Evolutionary conservation across 345 rosid genomes (phyloP), one percentile per base, ranked within the genome.

Genomic region (Linum tenue): DNA sequence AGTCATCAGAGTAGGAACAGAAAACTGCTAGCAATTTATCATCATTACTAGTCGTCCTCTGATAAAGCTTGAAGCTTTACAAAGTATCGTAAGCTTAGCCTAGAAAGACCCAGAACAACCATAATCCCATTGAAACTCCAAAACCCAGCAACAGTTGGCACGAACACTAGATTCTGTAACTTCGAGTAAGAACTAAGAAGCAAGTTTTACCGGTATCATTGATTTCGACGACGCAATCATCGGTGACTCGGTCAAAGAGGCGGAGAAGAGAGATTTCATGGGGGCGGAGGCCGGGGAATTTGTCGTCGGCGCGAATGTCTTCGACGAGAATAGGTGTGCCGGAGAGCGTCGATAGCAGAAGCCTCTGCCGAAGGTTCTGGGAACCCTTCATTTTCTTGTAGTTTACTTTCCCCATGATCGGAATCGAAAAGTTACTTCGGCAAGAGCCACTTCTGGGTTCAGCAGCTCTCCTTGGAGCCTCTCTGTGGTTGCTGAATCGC

Each of bases 221-320:
- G 61, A 90, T 82, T 65, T 85, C 86, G 31, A 83, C 70, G 65
- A 67, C 51, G 64, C 90, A 81, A 74, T 88, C 96, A 76, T 94
- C 99, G 60, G 73, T 79, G 65, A 90, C 67, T 57, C 60, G 74
- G 61, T 90, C 96, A 55, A 90, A 67, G 63, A 90, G 95, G 74
- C 86, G 95, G 66, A 90, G 80, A 64, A 94, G 82, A 75, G 91
- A 84, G 72, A 90, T 69, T 82, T 94, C 95, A 62, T 90, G 84
- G n/a, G 78, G 86, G 4, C 74, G 89, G 68, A 88, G 96, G 56
- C 97, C 96, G 2, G 99, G 96, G 60, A 80, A 63, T 51, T 76
- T 80, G 38, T 84, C 81, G 35, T 84, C 85, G 64, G 89, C 72
- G 39, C 89, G 92, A 65, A 94, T 86, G 60, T 81, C 97, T 4